Evolutionary conservation across 164 flowering plant genomes (phyloP).

Genomic region (Nelumbo lutea): DNA sequence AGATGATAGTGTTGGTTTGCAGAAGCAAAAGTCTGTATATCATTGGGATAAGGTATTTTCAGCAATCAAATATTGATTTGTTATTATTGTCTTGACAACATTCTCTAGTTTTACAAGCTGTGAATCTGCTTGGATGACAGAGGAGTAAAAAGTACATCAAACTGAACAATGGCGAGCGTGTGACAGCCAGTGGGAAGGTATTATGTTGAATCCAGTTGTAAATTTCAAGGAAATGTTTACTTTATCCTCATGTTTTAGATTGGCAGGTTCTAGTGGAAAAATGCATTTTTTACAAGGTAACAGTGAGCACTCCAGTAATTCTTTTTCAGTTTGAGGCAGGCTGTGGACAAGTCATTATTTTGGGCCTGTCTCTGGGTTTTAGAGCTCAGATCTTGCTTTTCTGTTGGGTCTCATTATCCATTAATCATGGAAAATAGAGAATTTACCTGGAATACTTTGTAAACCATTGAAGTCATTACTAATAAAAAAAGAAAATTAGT

Average conservation of each 20-base stretch:
- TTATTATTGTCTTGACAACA: background rate
- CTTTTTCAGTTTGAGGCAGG: background rate
- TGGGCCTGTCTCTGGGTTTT: too few relatives aligned
- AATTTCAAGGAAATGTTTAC: background rate
- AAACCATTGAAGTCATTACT: too few relatives aligned
- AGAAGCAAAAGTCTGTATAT: conserved; percentile 65
- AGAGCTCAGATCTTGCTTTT: too few relatives aligned
- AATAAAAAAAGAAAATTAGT: too few relatives aligned
- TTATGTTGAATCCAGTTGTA: background rate
- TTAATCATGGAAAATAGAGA: too few relatives aligned
- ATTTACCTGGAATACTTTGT: too few relatives aligned
- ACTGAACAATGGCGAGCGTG: conserved; percentile 86
- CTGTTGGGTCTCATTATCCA: too few relatives aligned
- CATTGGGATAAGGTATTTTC: conserved; percentile 93
- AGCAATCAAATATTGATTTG: background rate
- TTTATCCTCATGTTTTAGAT: conserved; percentile 7
- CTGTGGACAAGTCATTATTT: too few relatives aligned
- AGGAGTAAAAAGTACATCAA: conserved; percentile 83
- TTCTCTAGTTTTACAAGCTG: background rate
- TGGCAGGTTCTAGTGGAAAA: background rate
- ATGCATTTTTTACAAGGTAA: background rate
- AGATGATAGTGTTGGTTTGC: conserved; percentile 71
- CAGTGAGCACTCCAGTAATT: background rate
- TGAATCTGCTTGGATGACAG: conserved; percentile 38
- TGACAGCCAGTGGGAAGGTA: conserved; percentile 96